Evolutionary conservation across 208 protist genomes (phyloP).

Genomic region (Angomonas ambiguus): DNA sequence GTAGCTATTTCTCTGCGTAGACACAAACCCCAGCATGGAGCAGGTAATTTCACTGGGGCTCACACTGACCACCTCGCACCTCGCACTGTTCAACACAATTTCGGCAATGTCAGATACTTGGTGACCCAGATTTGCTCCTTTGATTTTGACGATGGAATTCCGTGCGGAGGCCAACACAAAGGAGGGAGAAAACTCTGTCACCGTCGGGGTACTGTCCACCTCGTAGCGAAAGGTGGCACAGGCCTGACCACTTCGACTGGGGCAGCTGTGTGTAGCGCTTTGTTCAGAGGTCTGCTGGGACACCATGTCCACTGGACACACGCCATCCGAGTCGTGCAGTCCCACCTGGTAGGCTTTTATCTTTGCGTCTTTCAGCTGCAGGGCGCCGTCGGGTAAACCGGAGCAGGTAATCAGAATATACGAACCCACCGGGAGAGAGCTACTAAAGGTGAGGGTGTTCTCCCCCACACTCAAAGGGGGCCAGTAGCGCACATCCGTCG

Average conservation of each 20-base stretch:
- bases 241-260: constrained; percentile 22
- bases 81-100: constrained; percentile 26
- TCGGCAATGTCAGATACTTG: constrained; percentile 15
- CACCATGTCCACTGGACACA: constrained; percentile 37
- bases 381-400: constrained; percentile 10
- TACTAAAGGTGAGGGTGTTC: constrained; percentile 30
- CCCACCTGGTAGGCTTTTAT: constrained; percentile 44
- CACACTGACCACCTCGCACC: constrained; percentile 22
- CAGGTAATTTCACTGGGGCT: constrained; percentile 21
- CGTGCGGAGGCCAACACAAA: constrained; percentile 17
- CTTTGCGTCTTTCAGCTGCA: constrained; percentile 14
- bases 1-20: constrained; percentile 11
- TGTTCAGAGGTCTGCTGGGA: constrained; percentile 14
- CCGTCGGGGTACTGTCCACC: constrained; percentile 24
- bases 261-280: constrained; percentile 26
- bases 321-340: constrained; percentile 21
- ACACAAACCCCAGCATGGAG: constrained; percentile 24
- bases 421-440: constrained; percentile 12
- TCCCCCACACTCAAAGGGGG: constrained; percentile 25
- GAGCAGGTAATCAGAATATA: constrained; percentile 29
- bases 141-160: constrained; percentile 14
- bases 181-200: constrained; percentile 22
- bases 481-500: constrained; percentile 18
- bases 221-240: constrained; percentile 30
- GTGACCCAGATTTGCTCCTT: constrained; percentile 26